These are phyloP conservation scores for Ceratocystis destructans DNA, from an alignment of 2,329 filamentous ascomycete genomes.

Conservation along the genomic window DNA sequence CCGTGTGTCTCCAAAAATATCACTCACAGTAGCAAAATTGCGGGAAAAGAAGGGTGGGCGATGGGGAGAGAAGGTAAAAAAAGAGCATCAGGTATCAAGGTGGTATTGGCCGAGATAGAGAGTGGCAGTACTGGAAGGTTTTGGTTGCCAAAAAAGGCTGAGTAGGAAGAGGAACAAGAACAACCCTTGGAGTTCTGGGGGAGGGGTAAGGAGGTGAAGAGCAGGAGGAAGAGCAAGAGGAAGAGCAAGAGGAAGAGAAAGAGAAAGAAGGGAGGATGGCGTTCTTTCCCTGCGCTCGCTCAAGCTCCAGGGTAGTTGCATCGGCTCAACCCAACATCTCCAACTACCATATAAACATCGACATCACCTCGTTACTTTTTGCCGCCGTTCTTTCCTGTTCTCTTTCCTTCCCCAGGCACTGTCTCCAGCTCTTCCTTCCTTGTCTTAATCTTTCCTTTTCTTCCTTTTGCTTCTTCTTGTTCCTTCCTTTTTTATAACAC, in stretches of 20 bases:
- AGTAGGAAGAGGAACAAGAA: background rate
- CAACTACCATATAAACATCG: conserved; percentile 7
- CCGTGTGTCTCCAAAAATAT: conserved; percentile 7
- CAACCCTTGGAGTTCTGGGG: background rate
- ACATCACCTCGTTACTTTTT: background rate
- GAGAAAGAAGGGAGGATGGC: too few relatives aligned
- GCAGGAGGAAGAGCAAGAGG: too few relatives aligned
- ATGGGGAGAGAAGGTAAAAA: background rate
- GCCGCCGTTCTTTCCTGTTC: background rate
- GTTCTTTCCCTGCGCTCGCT: background rate
- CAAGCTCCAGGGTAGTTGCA: conserved; percentile 4
- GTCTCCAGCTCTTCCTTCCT: background rate
- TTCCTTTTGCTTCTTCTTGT: background rate
- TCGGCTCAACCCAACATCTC: background rate
- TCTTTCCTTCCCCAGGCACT: background rate
- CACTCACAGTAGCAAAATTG: background rate
- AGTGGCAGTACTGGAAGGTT: background rate
- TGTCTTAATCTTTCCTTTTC: background rate
- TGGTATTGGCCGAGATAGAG: background rate
- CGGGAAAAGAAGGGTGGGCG: background rate
- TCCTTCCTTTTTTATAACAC: background rate
- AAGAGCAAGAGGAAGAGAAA: too few relatives aligned
- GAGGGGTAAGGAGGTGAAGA: too few relatives aligned
- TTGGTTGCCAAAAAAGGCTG: background rate
- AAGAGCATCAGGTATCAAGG: background rate